These are phyloP conservation scores for Boletus subluridellus DNA, from an alignment of 1,284 basidiomycete species.

Conservation along the genomic window DNA sequence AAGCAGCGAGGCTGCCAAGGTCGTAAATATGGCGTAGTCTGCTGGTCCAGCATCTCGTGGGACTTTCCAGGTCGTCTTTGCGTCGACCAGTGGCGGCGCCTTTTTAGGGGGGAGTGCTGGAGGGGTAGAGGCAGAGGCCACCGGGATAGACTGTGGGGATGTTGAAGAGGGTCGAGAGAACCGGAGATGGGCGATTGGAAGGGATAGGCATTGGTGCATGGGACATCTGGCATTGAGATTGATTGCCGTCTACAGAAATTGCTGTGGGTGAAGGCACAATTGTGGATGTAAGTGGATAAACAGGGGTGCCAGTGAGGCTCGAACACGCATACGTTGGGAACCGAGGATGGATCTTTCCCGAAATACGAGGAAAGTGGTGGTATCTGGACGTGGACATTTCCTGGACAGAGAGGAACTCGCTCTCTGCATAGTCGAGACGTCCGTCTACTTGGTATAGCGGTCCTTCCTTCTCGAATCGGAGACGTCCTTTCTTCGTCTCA, in stretches of 20 bases:
- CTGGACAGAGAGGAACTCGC: conserved; percentile 35
- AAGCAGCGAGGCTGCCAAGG: conserved; percentile 38
- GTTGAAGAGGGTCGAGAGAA: conserved; percentile 1
- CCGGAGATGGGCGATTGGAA: conserved; percentile 10
- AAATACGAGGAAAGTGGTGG: no score
- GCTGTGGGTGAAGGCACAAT: background rate
- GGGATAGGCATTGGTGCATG: conserved; percentile 12
- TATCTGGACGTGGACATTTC: no score
- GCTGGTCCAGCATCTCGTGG: conserved; percentile 19
- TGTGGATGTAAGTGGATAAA: conserved; percentile 45
- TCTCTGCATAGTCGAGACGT: conserved; percentile 67
- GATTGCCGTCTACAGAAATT: background rate
- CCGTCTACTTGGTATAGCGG: conserved; percentile 64
- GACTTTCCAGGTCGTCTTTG: conserved; percentile 39
- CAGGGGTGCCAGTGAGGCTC: conserved; percentile 51
- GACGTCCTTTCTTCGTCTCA: no score
- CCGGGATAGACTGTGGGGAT: background rate
- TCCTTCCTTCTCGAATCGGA: conserved; percentile 21
- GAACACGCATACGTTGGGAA: conserved; percentile 61
- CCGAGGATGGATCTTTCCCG: conserved; percentile 66
- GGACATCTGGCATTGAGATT: background rate
- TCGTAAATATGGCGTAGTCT: conserved; percentile 57
- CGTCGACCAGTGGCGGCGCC: conserved; percentile 37
- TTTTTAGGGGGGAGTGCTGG: conserved; percentile 3
- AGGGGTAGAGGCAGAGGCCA: background rate